Base-by-base conservation (phyloP, 2,329 filamentous ascomycete genomes). In the Fusarium haematococcum region DNA sequence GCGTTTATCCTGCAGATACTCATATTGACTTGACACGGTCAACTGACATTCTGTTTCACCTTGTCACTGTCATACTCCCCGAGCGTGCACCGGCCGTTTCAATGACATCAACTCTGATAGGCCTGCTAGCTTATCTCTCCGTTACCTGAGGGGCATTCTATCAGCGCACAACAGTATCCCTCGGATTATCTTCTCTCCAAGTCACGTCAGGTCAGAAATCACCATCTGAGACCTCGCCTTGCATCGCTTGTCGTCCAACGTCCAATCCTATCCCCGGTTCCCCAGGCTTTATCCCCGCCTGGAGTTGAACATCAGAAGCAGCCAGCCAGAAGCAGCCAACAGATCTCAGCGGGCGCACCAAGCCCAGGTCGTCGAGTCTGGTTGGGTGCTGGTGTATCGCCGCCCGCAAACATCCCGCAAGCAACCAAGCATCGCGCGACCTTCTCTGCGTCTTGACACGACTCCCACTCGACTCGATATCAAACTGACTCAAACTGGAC, bases 51-150 rank as follows among this genome's bases (percentile, higher is more conserved):
- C 59, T 58, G 39, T 50, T 37, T 52, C 23, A 48, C 54, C 32
- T 27, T 30, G 23, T 54, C 70, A 45, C 63, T 32, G 27, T 32
- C 27, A 30, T 52, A 52, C 50, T 20, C 50, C 48, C 48, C 27
- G 27, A 23, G n/a, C 20, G 20, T 14, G 27, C 48, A 45, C 72
- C 48, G 65, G 62, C 39, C 66, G 59, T 72, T 67, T 72, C 84
- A 86, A 89, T 90, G 88, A 89, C 87, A 84, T 74, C 62, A 62
- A 73, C 72, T 69, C 84, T 83, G 85, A 88, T 88, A 88, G 88
- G 85, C 83, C 83, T 64, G 37, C 65, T 85, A 82, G 84, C 87
- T 88, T 88, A 89, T 89, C 87, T 90, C 81, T 86, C 87, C 73
- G 85, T 88, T 81, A 88, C 87, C 81, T 88, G 78, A 88, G 71